phyloP scores from a whole-genome alignment of 129 eudicot species.

The Scalesia atractyloides region DNA sequence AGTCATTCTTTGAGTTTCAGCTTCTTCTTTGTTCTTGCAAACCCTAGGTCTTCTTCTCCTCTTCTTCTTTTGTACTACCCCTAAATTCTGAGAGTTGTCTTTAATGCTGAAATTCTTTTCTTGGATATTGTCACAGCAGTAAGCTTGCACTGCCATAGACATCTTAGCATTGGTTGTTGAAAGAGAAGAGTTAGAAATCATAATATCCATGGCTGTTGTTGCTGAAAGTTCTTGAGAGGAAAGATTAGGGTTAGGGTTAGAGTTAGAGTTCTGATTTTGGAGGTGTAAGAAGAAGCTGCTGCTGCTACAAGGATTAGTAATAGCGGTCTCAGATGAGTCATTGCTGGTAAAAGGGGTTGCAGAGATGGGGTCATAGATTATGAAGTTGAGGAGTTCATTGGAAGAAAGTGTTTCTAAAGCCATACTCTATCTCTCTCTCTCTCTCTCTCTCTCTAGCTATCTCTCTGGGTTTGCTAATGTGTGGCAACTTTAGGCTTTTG shows the following conservation, averaged over 20 bases:
- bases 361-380: slow-evolving; percentile 70
- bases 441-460: slow-evolving; percentile 29
- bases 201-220: slow-evolving; percentile 32
- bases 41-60: slow-evolving; percentile 70
- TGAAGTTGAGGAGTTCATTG: slow-evolving; percentile 76
- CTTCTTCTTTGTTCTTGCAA: slow-evolving; percentile 93
- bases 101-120: slow-evolving; percentile 9
- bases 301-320: slow-evolving; percentile 22
- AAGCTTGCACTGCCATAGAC: slow-evolving; percentile 39
- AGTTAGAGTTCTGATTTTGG: slow-evolving; percentile 35
- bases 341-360: slow-evolving; percentile 55
- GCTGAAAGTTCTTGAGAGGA: slow-evolving; percentile 14
- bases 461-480: slow-evolving; percentile 37
- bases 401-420: slow-evolving; percentile 83
- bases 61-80: slow-evolving; percentile 67
- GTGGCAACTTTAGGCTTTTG: slow-evolving; percentile 42
- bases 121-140: slow-evolving; percentile 15
- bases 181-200: slow-evolving; percentile 31
- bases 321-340: slow-evolving; percentile 40
- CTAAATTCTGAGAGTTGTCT: slow-evolving; percentile 28
- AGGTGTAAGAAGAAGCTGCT: slow-evolving; percentile 31
- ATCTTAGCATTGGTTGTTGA: slow-evolving; percentile 30
- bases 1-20: slow-evolving; percentile 94
- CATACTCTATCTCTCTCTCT: slow-evolving; percentile 43
- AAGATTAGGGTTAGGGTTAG: slow-evolving; percentile 31